These are phyloP conservation scores for Massarina eburnea DNA, from an alignment of 2,329 filamentous ascomycete species.

Conservation along the genomic window DNA sequence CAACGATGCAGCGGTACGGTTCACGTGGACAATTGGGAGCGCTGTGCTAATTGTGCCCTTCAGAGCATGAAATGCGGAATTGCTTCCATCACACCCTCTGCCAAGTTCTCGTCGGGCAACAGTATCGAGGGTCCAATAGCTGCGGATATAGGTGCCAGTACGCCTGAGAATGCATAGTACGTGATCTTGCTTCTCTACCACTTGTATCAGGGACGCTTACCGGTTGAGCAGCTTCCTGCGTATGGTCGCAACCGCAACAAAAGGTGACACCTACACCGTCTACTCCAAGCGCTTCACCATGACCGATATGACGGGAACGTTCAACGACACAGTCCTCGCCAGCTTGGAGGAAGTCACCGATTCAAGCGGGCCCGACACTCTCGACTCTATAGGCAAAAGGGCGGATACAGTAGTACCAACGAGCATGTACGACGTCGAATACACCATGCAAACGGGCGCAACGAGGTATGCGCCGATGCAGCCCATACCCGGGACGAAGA, in stretches of 20 bases:
- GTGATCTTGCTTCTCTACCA: slow-evolving; percentile 19
- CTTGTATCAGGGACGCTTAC: slow-evolving; percentile 9
- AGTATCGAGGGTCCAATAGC: slow-evolving; percentile 41
- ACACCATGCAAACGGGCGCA: slow-evolving; percentile 57
- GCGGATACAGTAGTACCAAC: slow-evolving; percentile 22
- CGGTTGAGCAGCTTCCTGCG: slow-evolving; percentile 30
- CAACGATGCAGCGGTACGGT: slow-evolving; percentile 46
- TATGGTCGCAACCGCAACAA: slow-evolving; percentile 58
- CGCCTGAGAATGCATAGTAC: slow-evolving; percentile 59
- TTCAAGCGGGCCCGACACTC: slow-evolving; percentile 30
- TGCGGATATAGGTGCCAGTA: slow-evolving; percentile 23
- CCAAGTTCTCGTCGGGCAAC: slow-evolving; percentile 46
- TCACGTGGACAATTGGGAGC: slow-evolving; percentile 23
- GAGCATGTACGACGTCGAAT: slow-evolving; percentile 49
- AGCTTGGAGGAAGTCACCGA: slow-evolving; percentile 23
- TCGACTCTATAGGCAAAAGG: slow-evolving; percentile 21
- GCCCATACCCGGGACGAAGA: slow-evolving; percentile 59
- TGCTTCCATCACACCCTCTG: slow-evolving; percentile 47
- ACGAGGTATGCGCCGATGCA: slow-evolving; percentile 66
- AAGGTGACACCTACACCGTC: slow-evolving; percentile 59
- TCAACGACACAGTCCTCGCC: slow-evolving; percentile 51
- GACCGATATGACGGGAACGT: slow-evolving; percentile 63
- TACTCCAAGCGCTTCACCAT: slow-evolving; percentile 67
- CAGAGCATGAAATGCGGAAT: slow-evolving; percentile 1
- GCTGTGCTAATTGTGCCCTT: not conserved